These are phyloP conservation scores for Suhomyces sp. DNA, from an alignment of 805 yeast genomes.

Conservation along the genomic window DNA sequence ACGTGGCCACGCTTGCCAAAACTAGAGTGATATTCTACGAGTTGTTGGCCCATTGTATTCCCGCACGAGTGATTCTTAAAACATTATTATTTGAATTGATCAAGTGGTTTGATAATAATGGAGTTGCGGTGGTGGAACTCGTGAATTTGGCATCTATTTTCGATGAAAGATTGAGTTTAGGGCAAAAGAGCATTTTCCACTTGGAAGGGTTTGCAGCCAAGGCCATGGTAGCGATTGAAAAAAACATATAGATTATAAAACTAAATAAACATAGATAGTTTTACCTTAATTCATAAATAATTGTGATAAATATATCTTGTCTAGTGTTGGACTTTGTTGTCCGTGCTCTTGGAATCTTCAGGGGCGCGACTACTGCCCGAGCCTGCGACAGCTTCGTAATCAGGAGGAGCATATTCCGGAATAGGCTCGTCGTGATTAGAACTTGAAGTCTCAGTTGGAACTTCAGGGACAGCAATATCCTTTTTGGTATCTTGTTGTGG, in stretches of 20 bases:
- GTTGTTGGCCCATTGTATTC: slow-evolving; percentile 88
- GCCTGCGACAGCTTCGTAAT: slow-evolving; percentile 24
- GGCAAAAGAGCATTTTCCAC: slow-evolving; percentile 88
- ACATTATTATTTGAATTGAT: slow-evolving; percentile 47
- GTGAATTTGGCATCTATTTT: slow-evolving; percentile 61
- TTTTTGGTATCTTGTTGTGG: not conserved
- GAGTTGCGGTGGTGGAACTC: slow-evolving; percentile 40
- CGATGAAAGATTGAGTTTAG: slow-evolving; percentile 85
- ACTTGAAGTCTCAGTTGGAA: not conserved
- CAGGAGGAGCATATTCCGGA: slow-evolving; percentile 15
- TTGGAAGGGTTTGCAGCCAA: slow-evolving; percentile 91
- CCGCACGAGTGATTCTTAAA: slow-evolving; percentile 77
- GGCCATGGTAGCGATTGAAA: slow-evolving; percentile 74
- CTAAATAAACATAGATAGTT: not conserved
- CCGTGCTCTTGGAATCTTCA: slow-evolving; percentile 17
- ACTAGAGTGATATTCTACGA: slow-evolving; percentile 75
- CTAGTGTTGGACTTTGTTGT: slow-evolving; percentile 32
- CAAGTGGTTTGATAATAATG: slow-evolving; percentile 17
- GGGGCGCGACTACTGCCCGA: slow-evolving; percentile 1
- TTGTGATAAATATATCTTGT: not conserved
- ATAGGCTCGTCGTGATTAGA: not conserved
- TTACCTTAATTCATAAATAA: not conserved
- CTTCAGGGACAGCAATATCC: not conserved
- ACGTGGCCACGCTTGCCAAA: slow-evolving; percentile 59
- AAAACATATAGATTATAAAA: slow-evolving; percentile 1